Evolutionary conservation across 2,329 filamentous ascomycete genomes (phyloP), one percentile per base, ranked within the genome.

Genomic region (Claviceps arundinis): DNA sequence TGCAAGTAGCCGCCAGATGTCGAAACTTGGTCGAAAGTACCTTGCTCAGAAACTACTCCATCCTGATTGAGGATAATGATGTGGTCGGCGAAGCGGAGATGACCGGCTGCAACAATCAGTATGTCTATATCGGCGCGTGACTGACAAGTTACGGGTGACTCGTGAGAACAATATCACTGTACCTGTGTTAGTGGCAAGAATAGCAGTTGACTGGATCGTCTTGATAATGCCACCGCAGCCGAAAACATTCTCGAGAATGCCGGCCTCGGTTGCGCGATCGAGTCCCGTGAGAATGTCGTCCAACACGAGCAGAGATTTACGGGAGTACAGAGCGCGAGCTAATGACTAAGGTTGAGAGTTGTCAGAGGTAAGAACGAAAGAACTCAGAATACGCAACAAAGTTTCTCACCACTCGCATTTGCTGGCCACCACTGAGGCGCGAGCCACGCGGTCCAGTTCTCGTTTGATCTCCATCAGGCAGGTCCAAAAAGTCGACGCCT

Each of bases 191-290:
- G 64, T 65, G 4, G 61, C 57, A 41, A 65, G 47, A 2, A 67
- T 55, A 2, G 63, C 55, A 0, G 65, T 63, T 1, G 55, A 48
- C 2, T 56, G 53, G n/a, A 57, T 51, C 9, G 2, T 54, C 42
- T 53, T 55, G 8, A 66, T 52, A 9, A 71, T 50, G 0, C 68
- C 67, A n/a, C 58, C 57, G 4, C 30, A 26, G 1, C 64, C 62
- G 48, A 73, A 68, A 0, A 71, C 63, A 2, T 59, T 58, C 0
- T 61, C 56, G 37, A 70, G 67, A 1, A 72, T 65, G 9, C 63
- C 61, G 24, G 65, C 58, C 47, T 70, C 67, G 0, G 70, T 72
- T 7, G 66, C 58, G 5, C 62, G 58, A 50, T 70, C 68, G 2
- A 70, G 60, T 3, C 65, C 66, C 1, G 62, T 66, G 16, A 68